phyloP scores from a whole-genome alignment of 331 rosid species.

The Acacia pycnantha region DNA sequence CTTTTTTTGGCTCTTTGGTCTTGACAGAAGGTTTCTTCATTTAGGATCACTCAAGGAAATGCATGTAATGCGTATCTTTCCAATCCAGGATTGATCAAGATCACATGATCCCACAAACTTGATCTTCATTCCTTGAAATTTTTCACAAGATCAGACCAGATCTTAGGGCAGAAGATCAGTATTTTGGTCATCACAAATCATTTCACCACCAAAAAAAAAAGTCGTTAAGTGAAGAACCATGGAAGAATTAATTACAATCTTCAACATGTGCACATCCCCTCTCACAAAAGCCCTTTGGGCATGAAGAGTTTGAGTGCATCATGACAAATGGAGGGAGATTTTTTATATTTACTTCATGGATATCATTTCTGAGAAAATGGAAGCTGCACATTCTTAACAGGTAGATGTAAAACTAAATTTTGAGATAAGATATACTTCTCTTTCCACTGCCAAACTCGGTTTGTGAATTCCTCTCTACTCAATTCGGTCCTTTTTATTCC shows the following conservation, averaged over 20 bases:
- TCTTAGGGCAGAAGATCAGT: neutral
- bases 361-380: neutral
- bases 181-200: neutral
- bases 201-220: neutral
- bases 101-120: neutral
- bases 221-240: neutral
- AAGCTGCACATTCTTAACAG: slow-evolving; percentile 5
- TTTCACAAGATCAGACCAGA: neutral
- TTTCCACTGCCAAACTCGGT: slow-evolving; percentile 95
- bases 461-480: slow-evolving; percentile 82
- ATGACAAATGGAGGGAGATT: neutral
- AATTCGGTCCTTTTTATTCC: slow-evolving; percentile 79
- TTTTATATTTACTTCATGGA: neutral
- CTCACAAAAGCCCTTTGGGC: too few relatives aligned
- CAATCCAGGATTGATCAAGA: neutral
- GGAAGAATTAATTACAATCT: neutral
- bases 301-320: neutral
- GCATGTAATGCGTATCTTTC: neutral
- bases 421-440: slow-evolving; percentile 64
- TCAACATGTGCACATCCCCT: neutral
- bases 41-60: neutral
- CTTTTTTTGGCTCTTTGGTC: neutral
- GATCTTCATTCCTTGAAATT: neutral
- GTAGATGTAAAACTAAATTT: slow-evolving; percentile 28
- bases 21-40: neutral